Percentiles rank a stretch among this genome's conserved stretches.
phyloP scores from a whole-genome alignment of 2,329 filamentous ascomycete genomes.

The Didymella glomerata region DNA sequence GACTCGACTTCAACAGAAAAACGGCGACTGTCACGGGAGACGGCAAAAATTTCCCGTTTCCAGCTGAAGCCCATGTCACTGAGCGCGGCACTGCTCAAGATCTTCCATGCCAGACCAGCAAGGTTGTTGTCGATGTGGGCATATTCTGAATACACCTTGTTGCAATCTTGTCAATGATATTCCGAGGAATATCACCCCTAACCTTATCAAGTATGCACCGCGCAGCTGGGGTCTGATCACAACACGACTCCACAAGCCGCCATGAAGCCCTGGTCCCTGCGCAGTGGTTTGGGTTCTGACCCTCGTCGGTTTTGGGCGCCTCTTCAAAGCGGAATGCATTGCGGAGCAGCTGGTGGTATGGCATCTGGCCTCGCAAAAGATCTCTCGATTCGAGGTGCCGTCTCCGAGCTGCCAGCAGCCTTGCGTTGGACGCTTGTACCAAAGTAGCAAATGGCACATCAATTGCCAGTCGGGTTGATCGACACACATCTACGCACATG shows the following conservation, averaged over 20 bases:
- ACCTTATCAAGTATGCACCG: slow-evolving; percentile 10
- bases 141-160: not conserved
- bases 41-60: slow-evolving; percentile 2
- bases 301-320: not conserved
- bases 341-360: not conserved
- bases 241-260: slow-evolving; percentile 1
- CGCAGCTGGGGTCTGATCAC: slow-evolving; percentile 1
- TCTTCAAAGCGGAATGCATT: not conserved
- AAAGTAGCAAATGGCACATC: slow-evolving; percentile 36
- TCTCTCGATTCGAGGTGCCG: not conserved
- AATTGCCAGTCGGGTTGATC: slow-evolving; percentile 6
- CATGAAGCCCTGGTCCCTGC: not conserved
- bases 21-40: slow-evolving; percentile 4
- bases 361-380: slow-evolving; percentile 1
- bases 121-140: not conserved
- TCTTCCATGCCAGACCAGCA: not conserved
- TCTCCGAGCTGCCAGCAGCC: not conserved
- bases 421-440: slow-evolving; percentile 26
- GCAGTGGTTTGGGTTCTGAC: slow-evolving; percentile 16
- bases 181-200: not conserved
- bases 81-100: not conserved
- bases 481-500: slow-evolving; percentile 18
- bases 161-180: not conserved
- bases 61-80: not conserved
- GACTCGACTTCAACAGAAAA: not conserved